These are phyloP conservation scores for Ilyonectria sp. DNA, from an alignment of 2,329 filamentous ascomycete genomes.

Conservation along the genomic window DNA sequence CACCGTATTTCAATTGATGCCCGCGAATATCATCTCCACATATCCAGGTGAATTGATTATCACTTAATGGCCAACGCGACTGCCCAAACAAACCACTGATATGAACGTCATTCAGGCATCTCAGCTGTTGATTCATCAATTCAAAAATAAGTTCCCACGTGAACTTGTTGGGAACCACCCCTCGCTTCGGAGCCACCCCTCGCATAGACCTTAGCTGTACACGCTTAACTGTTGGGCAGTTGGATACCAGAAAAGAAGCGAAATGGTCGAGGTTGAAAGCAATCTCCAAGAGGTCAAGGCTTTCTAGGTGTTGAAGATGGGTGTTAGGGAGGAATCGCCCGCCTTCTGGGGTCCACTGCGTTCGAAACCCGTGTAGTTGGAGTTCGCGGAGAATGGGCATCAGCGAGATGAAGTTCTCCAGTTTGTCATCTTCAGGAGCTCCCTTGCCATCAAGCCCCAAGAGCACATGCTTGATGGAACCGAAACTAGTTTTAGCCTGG, in stretches of 20 bases:
- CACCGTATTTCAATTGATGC: not conserved
- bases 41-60: not conserved
- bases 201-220: conserved; percentile 29
- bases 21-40: not conserved
- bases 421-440: conserved; percentile 28
- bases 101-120: conserved; percentile 22
- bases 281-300: conserved; percentile 31
- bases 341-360: conserved; percentile 16
- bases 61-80: conserved; percentile 19
- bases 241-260: conserved; percentile 32
- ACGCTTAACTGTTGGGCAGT: conserved; percentile 34
- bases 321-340: conserved; percentile 38
- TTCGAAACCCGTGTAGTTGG: conserved; percentile 21
- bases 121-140: conserved; percentile 28
- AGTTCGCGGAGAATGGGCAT: conserved; percentile 41
- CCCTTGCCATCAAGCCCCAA: conserved; percentile 26
- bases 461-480: conserved; percentile 32
- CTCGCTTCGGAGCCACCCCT: conserved; percentile 29
- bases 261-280: conserved; percentile 37
- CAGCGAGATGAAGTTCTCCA: conserved; percentile 39
- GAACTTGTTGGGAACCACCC: conserved; percentile 26
- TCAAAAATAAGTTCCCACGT: conserved; percentile 40
- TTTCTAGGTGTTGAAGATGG: conserved; percentile 38
- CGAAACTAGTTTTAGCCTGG: conserved; percentile 25
- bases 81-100: conserved; percentile 34